Evolutionary conservation across 2,329 filamentous ascomycete species (phyloP).

Genomic region (Diaporthe longicolla): DNA sequence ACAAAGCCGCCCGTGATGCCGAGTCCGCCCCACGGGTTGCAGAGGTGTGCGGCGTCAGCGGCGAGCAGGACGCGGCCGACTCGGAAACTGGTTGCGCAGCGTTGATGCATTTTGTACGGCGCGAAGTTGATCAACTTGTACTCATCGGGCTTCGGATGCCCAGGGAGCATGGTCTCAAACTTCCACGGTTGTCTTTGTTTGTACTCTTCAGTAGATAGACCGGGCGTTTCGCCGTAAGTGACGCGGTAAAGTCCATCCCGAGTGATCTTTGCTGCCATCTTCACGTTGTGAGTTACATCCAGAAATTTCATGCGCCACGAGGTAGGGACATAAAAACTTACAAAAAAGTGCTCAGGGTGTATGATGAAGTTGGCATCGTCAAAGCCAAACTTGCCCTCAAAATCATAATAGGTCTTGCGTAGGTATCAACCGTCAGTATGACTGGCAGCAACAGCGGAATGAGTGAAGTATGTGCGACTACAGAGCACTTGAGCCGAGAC

Average conservation of each 20-base stretch:
- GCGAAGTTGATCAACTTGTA: slow-evolving; percentile 71
- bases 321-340: slow-evolving; percentile 44
- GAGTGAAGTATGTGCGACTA: too few species aligned
- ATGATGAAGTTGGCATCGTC: slow-evolving; percentile 73
- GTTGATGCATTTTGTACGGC: slow-evolving; percentile 74
- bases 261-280: slow-evolving; percentile 73
- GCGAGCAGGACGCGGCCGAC: slow-evolving; percentile 70
- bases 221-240: slow-evolving; percentile 71
- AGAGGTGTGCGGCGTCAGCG: slow-evolving; percentile 73
- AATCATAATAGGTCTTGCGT: slow-evolving; percentile 72
- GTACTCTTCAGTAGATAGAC: slow-evolving; percentile 67
- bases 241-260: slow-evolving; percentile 73
- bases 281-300: slow-evolving; percentile 36
- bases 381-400: slow-evolving; percentile 65
- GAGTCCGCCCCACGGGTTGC: slow-evolving; percentile 70
- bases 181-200: slow-evolving; percentile 66
- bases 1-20: slow-evolving; percentile 75
- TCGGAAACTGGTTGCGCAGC: slow-evolving; percentile 70
- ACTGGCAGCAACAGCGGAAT: too few species aligned
- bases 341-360: slow-evolving; percentile 70
- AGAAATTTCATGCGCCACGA: neutral
- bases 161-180: slow-evolving; percentile 71
- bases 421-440: slow-evolving; percentile 36
- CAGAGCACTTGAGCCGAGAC: slow-evolving; percentile 41
- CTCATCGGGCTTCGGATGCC: slow-evolving; percentile 69